Conservation (phyloP, 495 filamentous ascomycete genomes). For the Massariosphaeria phaeospora region DNA sequence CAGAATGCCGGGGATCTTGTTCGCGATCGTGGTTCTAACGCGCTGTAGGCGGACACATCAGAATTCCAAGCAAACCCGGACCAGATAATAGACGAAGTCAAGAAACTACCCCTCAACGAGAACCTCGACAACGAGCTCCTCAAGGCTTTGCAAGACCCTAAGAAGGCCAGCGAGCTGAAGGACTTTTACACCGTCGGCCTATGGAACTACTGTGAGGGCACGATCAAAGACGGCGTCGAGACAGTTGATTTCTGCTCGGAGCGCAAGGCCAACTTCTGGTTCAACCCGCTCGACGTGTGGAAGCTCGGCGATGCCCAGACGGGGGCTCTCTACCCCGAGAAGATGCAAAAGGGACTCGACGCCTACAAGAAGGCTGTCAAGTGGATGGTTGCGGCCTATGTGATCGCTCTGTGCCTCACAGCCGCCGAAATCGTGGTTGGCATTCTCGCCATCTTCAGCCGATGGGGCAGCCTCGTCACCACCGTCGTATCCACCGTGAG, state of each 20-base stretch:
- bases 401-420: constrained; percentile 66
- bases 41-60: constrained; percentile 32
- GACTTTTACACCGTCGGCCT: constrained; percentile 79
- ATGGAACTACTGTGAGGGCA: constrained; percentile 79
- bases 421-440: constrained; percentile 64
- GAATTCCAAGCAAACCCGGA: constrained; percentile 28
- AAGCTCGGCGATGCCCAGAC: constrained; percentile 54
- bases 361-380: constrained; percentile 66
- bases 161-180: constrained; percentile 46
- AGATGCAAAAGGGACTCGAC: constrained; percentile 60
- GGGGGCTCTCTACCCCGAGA: constrained; percentile 52
- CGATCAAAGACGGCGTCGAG: constrained; percentile 49
- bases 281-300: constrained; percentile 64
- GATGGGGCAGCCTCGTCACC: constrained; percentile 69
- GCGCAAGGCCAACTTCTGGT: constrained; percentile 65
- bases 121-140: constrained; percentile 37
- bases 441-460: constrained; percentile 61
- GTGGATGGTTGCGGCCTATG: constrained; percentile 74
- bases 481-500: constrained; percentile 63
- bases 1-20: no score
- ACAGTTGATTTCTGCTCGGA: constrained; percentile 50
- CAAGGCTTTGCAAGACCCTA: constrained; percentile 25
- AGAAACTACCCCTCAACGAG: constrained; percentile 8
- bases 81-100: no score
- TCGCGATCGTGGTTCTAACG: constrained; percentile 24